Percentiles rank a stretch among this genome's conserved stretches.
These are phyloP conservation scores for Ganoderma meredithae DNA, from an alignment of 1,284 basidiomycete genomes.

Conservation along the genomic window DNA sequence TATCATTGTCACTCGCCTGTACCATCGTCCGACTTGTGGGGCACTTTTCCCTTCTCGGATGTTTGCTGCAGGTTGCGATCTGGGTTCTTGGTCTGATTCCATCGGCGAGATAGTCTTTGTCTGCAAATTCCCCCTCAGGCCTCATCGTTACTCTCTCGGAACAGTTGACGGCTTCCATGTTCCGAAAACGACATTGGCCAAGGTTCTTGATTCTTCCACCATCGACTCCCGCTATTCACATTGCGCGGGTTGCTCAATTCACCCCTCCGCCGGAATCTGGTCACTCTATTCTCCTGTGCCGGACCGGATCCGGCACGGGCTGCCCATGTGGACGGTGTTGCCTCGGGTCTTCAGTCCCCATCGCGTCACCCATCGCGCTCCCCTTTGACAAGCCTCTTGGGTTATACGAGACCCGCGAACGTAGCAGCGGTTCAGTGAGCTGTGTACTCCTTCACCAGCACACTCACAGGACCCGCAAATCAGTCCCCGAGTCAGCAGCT, in stretches of 20 bases:
- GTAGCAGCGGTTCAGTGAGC: neutral
- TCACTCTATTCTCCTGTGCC: neutral
- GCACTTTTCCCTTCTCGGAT: neutral
- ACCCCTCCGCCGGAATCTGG: neutral
- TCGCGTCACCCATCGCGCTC: neutral
- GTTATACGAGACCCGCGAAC: neutral
- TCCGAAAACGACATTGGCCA: neutral
- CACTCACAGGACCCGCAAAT: neutral
- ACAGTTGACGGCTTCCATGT: neutral
- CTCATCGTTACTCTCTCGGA: neutral
- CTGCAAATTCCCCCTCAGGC: neutral
- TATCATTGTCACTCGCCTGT: neutral
- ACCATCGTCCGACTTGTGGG: too few relatives aligned
- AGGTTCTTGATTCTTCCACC: neutral
- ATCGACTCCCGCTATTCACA: neutral
- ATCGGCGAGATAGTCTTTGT: neutral
- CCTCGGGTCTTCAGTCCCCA: neutral
- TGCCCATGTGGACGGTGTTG: neutral
- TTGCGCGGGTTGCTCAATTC: neutral
- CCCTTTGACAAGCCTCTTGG: neutral
- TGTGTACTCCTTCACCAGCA: neutral
- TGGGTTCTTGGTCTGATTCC: neutral
- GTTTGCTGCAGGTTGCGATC: neutral
- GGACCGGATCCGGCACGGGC: neutral
- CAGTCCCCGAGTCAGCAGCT: neutral